Base-by-base conservation (phyloP, 345 rosid genomes). In the Litchi chinensis region DNA sequence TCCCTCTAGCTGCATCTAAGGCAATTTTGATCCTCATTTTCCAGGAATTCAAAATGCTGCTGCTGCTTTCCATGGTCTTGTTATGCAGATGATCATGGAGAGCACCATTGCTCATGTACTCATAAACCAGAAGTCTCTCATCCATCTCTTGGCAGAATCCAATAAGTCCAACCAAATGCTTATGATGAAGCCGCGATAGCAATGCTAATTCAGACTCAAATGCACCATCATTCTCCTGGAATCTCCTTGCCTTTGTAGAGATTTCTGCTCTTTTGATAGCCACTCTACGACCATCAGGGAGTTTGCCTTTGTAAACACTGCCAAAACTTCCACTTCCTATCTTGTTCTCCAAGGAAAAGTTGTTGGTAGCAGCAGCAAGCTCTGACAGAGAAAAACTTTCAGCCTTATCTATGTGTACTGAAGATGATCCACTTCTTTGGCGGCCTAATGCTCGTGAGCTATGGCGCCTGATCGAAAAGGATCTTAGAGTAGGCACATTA, bases 251-350 rank as follows among this genome's bases (percentile, higher is more conserved):
- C 80, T 65, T 80, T 4, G 65, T 40, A 4, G 19, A 39, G 0
- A 64, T 80, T 73, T 87, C 90, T 11, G 88, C 93, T 71, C 91
- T 87, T 82, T 91, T 91, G 22, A 91, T 84, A 8, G 95, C 95
- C 19, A 89, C 93, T 81, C 82, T 86, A 4, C 89, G 88, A 26
- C 90, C 95, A 44, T 86, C 88, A 0, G 28, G 18, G 62, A 91
- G 90, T 76, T 75, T 77, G 41, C 91, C 94, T 70, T 67, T 71
- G 67, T 89, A 91, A 37, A 91, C 94, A 5, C 56, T 56, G 67
- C 94, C 94, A 18, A 91, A 91, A 84, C 94, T 91, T 28, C 94
- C 94, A 0, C 77, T 46, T 24, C 92, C 94, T 13, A 89, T 80
- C 83, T 83, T 84, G 82, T 84, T 85, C 12, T 79, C 86, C 11